Evolutionary conservation across 2,329 filamentous ascomycete species (phyloP).

Genomic region (Parastagonospora nodorum): DNA sequence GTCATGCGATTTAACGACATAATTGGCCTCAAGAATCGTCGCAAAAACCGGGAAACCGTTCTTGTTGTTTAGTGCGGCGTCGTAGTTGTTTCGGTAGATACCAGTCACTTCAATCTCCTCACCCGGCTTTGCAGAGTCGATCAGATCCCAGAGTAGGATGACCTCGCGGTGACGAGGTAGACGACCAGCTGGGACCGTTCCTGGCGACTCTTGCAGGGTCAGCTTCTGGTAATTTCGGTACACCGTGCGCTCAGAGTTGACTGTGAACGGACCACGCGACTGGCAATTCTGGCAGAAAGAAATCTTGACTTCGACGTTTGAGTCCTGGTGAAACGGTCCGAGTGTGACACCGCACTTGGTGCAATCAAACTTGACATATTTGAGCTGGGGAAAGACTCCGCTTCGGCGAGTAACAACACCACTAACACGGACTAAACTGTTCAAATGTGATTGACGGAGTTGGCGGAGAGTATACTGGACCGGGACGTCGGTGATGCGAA

Average conservation of each 20-base stretch:
- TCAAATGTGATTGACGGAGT: slow-evolving; percentile 91
- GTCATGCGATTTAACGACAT: slow-evolving; percentile 95
- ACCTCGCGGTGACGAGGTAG: slow-evolving; percentile 92
- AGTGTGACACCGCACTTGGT: slow-evolving; percentile 89
- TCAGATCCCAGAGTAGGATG: slow-evolving; percentile 94
- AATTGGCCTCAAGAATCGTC: slow-evolving; percentile 95
- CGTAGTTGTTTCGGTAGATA: slow-evolving; percentile 97
- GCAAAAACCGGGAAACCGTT: slow-evolving; percentile 99
- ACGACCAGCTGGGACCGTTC: slow-evolving; percentile 93
- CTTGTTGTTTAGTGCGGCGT: slow-evolving; percentile 95
- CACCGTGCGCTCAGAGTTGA: slow-evolving; percentile 97
- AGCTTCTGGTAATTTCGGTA: slow-evolving; percentile 99
- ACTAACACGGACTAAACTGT: slow-evolving; percentile 91
- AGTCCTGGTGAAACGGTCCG: slow-evolving; percentile 96
- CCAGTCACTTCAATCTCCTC: slow-evolving; percentile 98
- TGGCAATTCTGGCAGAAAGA: slow-evolving; percentile 97
- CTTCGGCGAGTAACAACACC: slow-evolving; percentile 93
- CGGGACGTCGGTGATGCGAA: slow-evolving; percentile 92
- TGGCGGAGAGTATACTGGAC: slow-evolving; percentile 95
- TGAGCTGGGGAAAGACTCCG: slow-evolving; percentile 95
- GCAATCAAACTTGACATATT: slow-evolving; percentile 98
- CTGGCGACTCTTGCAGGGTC: slow-evolving; percentile 94
- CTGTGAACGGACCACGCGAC: slow-evolving; percentile 88
- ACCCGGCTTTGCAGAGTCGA: slow-evolving; percentile 94
- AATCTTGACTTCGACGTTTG: slow-evolving; percentile 93